phyloP scores from a whole-genome alignment of 441 rosid genomes.

The Mallotus japonicus region DNA sequence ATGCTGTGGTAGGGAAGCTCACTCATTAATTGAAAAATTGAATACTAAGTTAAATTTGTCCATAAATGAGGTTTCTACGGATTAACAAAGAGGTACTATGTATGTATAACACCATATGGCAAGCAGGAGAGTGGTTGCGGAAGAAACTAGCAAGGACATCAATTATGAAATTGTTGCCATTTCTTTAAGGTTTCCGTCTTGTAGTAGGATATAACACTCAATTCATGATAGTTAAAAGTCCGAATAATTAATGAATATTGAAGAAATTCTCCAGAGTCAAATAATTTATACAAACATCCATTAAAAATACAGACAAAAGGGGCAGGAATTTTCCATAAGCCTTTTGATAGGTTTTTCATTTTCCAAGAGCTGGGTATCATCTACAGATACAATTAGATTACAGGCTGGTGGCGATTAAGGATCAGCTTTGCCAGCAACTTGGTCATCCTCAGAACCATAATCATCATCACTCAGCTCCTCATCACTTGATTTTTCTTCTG shows the following conservation, averaged over 20 bases:
- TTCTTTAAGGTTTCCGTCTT: too few relatives aligned
- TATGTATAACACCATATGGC: too few relatives aligned
- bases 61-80: too few relatives aligned
- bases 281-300: conserved; percentile 45
- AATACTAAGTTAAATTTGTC: too few relatives aligned
- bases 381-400: conserved; percentile 32
- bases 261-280: conserved; percentile 25
- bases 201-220: too few relatives aligned
- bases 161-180: too few relatives aligned
- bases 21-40: too few relatives aligned
- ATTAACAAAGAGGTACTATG: too few relatives aligned
- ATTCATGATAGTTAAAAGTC: too few relatives aligned
- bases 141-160: too few relatives aligned
- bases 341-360: conserved; percentile 28
- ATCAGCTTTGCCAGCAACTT: conserved; percentile 73
- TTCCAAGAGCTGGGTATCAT: conserved; percentile 41
- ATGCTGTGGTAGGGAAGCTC: too few relatives aligned
- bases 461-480: conserved; percentile 90
- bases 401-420: conserved; percentile 33
- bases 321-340: conserved; percentile 28
- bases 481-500: conserved; percentile 71
- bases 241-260: conserved; percentile 27
- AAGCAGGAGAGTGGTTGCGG: too few relatives aligned
- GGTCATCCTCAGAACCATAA: conserved; percentile 63
- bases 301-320: conserved; percentile 33